These are phyloP conservation scores for Plicaturopsis crispa DNA, from an alignment of 768 basidiomycete species.

Conservation along the genomic window DNA sequence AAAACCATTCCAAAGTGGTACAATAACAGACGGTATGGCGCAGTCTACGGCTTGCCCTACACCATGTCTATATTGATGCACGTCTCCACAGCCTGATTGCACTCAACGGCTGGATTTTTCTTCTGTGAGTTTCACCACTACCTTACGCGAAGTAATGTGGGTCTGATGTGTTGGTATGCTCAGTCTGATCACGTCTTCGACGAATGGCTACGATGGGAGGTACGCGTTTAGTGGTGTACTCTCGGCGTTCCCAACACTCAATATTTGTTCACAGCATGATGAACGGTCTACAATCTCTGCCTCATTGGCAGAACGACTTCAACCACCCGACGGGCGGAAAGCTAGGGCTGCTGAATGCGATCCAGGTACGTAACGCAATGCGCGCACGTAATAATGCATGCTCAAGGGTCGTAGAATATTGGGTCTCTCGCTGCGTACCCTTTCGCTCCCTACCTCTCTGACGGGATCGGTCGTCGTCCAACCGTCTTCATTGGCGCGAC, in stretches of 20 bases:
- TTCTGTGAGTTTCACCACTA: slow-evolving; percentile 38
- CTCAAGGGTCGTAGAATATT: no score
- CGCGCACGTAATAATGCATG: no score
- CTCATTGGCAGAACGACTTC: slow-evolving; percentile 60
- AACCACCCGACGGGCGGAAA: slow-evolving; percentile 45
- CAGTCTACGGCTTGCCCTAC: not conserved
- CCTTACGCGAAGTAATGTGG: not conserved
- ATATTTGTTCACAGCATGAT: no score
- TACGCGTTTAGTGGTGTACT: no score
- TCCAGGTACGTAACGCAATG: slow-evolving; percentile 55
- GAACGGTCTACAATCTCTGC: slow-evolving; percentile 69
- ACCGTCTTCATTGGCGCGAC: slow-evolving; percentile 61
- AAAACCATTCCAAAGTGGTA: no score
- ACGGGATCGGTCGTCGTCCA: slow-evolving; percentile 60
- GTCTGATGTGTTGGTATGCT: not conserved
- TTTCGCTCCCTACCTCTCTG: slow-evolving; percentile 64
- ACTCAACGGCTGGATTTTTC: slow-evolving; percentile 64
- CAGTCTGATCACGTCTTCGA: slow-evolving; percentile 69
- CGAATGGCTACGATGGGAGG: slow-evolving; percentile 72
- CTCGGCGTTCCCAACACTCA: no score
- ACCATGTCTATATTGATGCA: not conserved
- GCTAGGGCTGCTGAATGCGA: slow-evolving; percentile 67
- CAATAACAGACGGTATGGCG: slow-evolving; percentile 63
- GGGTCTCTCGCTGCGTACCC: slow-evolving; percentile 63
- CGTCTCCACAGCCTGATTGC: slow-evolving; percentile 37